A percentile compares a stretch with the other conserved stretches of the same genome.
Conservation (phyloP, 306 rosid species). For the Psophocarpus tetragonolobus region DNA sequence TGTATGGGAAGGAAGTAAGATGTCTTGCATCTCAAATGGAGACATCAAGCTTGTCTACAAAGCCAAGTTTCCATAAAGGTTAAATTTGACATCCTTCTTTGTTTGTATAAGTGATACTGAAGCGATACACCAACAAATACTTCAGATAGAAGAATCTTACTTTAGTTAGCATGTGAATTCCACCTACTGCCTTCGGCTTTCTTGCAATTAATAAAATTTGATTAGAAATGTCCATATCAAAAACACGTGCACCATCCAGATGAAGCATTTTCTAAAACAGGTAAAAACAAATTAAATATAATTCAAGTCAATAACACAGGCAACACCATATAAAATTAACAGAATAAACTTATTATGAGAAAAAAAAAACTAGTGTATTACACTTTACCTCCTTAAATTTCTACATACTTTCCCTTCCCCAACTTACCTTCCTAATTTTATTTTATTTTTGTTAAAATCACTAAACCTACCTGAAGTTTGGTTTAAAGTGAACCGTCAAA, state of each 20-base stretch:
- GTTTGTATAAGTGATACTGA: constrained; percentile 18
- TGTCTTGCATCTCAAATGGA: constrained; percentile 82
- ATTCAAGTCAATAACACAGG: constrained; percentile 4
- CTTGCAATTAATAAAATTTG: constrained; percentile 70
- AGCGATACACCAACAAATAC: constrained; percentile 20
- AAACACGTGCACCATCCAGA: constrained; percentile 66
- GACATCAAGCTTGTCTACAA: constrained; percentile 78
- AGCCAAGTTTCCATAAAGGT: constrained; percentile 33
- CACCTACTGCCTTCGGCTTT: constrained; percentile 61
- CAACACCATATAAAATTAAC: neutral
- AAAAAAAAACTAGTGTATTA: neutral
- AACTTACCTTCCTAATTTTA: neutral
- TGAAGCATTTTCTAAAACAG: constrained; percentile 59
- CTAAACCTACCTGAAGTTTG: neutral
- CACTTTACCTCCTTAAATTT: neutral
- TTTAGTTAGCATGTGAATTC: constrained; percentile 56
- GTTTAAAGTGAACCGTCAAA: neutral
- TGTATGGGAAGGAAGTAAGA: constrained; percentile 59
- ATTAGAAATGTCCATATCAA: constrained; percentile 69
- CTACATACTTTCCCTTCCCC: neutral
- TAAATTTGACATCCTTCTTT: constrained; percentile 12
- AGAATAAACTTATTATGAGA: neutral
- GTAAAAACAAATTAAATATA: constrained; percentile 38
- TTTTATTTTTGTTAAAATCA: neutral
- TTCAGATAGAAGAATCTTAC: constrained; percentile 49